A percentile compares a stretch with the other conserved stretches of the same genome.
Conservation (phyloP, 257 asterid species). For the Lithospermum erythrorhizon region DNA sequence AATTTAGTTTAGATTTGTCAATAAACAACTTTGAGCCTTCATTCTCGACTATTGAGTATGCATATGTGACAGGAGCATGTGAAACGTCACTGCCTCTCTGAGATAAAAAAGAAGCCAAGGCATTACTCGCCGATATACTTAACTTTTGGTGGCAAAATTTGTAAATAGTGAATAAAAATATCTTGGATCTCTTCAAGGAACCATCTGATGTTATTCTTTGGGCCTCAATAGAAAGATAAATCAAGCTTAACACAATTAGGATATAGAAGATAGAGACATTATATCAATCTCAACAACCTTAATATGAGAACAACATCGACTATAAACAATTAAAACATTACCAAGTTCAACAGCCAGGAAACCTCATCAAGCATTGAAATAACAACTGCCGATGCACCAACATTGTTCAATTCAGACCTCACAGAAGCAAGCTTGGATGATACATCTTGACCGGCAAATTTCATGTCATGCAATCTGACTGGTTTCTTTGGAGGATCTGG, state of each 20-base stretch:
- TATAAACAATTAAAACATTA: constrained; percentile 17
- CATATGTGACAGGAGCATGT: constrained; percentile 92
- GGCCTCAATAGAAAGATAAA: too few relatives aligned
- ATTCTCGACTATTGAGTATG: constrained; percentile 74
- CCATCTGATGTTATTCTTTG: too few relatives aligned
- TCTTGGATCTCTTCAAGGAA: too few relatives aligned
- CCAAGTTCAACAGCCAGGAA: constrained; percentile 98
- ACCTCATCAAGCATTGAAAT: constrained; percentile 93
- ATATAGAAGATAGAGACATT: too few relatives aligned
- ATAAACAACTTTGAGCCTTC: constrained; percentile 73
- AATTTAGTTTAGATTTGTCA: constrained; percentile 56
- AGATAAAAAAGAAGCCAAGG: constrained; percentile 9
- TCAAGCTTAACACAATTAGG: too few relatives aligned
- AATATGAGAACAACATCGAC: not conserved
- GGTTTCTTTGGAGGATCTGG: constrained; percentile 59
- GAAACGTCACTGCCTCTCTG: constrained; percentile 90
- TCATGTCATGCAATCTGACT: constrained; percentile 69
- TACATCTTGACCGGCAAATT: constrained; percentile 81
- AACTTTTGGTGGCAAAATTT: not conserved
- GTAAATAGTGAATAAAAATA: not conserved
- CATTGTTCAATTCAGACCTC: constrained; percentile 59
- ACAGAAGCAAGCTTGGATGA: constrained; percentile 65
- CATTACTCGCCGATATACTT: not conserved
- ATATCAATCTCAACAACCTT: not conserved
- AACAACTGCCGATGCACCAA: constrained; percentile 81